Percentiles rank a stretch among this genome's conserved stretches.
These are phyloP conservation scores for Umbelopsis isabellina DNA, from an alignment of 192 early-diverging fungal species.

Conservation along the genomic window DNA sequence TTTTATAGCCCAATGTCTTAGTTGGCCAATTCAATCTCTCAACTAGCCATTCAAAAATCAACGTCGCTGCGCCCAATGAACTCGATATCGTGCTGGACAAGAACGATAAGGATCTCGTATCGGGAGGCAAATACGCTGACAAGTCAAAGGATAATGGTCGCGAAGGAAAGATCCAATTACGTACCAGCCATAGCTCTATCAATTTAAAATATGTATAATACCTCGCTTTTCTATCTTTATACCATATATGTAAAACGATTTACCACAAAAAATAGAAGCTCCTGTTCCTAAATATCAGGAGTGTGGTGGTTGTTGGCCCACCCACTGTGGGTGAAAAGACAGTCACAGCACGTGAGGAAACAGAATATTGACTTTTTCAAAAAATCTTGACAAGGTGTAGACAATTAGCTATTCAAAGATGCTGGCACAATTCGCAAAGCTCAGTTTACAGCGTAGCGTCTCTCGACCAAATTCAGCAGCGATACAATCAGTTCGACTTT, in stretches of 20 bases:
- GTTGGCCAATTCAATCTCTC: not conserved
- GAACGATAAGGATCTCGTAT: not conserved
- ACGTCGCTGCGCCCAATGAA: not conserved
- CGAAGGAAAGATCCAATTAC: not conserved
- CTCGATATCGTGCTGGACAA: slow-evolving; percentile 5
- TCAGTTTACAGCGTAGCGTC: not conserved
- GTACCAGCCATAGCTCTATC: not conserved
- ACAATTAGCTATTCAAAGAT: not conserved
- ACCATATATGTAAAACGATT: too few species aligned
- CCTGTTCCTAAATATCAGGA: too few species aligned
- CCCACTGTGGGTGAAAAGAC: not conserved
- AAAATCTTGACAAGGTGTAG: not conserved
- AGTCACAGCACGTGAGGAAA: not conserved
- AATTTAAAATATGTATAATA: too few species aligned
- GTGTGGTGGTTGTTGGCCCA: too few species aligned
- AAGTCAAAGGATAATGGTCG: not conserved
- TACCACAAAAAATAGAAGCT: too few species aligned
- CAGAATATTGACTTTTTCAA: not conserved
- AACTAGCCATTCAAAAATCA: not conserved
- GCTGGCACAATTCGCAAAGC: slow-evolving; percentile 20
- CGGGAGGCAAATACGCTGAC: not conserved
- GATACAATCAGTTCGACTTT: not conserved
- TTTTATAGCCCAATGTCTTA: not conserved
- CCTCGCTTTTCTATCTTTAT: too few species aligned
- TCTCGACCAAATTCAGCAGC: not conserved